These are phyloP conservation scores for Citrus mangshanensis DNA, from an alignment of 345 rosid genomes.

Conservation along the genomic window DNA sequence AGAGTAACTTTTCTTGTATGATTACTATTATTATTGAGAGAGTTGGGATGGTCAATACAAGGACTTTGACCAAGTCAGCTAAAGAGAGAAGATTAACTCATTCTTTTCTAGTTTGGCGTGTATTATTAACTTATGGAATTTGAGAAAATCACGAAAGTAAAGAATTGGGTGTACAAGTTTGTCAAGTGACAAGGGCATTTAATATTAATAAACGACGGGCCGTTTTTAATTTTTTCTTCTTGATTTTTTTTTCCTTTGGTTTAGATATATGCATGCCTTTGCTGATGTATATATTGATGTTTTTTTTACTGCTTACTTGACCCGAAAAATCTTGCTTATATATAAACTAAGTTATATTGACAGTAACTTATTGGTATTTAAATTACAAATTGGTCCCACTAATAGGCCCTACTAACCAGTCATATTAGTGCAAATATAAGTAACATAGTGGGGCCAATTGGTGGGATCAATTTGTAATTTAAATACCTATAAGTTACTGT, in stretches of 20 bases:
- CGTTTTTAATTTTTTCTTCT: background rate
- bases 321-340: background rate
- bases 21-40: background rate
- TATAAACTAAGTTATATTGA: too few species aligned
- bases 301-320: background rate
- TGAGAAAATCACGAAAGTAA: too few species aligned
- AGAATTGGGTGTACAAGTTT: background rate
- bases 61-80: conserved; percentile 1
- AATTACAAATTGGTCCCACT: too few species aligned
- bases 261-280: background rate
- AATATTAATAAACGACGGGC: background rate
- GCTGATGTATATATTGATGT: background rate
- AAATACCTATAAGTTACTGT: too few species aligned
- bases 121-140: too few species aligned
- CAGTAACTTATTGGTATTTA: too few species aligned
- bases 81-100: background rate
- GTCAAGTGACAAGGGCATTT: background rate
- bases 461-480: too few species aligned
- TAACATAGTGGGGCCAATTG: too few species aligned
- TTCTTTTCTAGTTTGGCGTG: too few species aligned
- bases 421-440: too few species aligned
- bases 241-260: background rate
- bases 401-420: too few species aligned
- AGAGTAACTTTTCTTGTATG: background rate
- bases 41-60: background rate